Evolutionary conservation across 192 early-diverging fungal genomes (phyloP), one percentile per base, ranked within the genome.

Genomic region (Coemansia sp.): DNA sequence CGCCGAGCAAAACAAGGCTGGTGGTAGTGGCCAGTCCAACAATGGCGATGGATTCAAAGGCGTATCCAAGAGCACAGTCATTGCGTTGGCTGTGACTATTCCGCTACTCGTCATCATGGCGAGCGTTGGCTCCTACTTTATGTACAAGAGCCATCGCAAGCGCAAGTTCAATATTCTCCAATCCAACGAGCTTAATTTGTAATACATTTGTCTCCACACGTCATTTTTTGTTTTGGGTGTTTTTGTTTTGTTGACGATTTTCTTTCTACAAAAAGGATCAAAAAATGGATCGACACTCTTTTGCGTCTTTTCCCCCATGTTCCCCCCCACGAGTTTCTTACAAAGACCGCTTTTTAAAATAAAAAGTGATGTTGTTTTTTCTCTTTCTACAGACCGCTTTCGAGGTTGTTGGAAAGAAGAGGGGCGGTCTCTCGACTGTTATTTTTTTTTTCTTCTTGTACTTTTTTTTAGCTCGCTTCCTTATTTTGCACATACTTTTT

Each of bases 11-110:
- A 27, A 54, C 25, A 54, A 54, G 15, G 1, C 29, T 2, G 51
- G 51, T n/a, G n/a, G n/a, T n/a, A n/a, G n/a, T n/a, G n/a, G n/a
- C 12, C 47, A 29, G 19, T 25, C 54, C 29, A 19, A 35, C 7
- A 24, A 9, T 58, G 56, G n/a, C 10, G 56, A 31, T 5, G 9
- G 39, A 11, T 57, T 38, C 31, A 61, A 2, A 22, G 66, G 66
- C n/a, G 36, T 70, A 17, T 58, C 63, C 35, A 65, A 40, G 37
- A 35, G 40, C 11, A 64, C 73, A 1, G 47, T 60, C 17, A 64
- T 76, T 29, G 73, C 73, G 3, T 53, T 76, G 32, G 49, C 40
- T 2, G 73, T 76, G 40, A 37, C 62, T 24, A 61, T 66, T 11
- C 67, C 73, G 12, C 19, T 65, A 7, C 49, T 58, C 3, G 46